Base-by-base conservation (phyloP, 768 basidiomycete species). In the Lepiota subincarnata region DNA sequence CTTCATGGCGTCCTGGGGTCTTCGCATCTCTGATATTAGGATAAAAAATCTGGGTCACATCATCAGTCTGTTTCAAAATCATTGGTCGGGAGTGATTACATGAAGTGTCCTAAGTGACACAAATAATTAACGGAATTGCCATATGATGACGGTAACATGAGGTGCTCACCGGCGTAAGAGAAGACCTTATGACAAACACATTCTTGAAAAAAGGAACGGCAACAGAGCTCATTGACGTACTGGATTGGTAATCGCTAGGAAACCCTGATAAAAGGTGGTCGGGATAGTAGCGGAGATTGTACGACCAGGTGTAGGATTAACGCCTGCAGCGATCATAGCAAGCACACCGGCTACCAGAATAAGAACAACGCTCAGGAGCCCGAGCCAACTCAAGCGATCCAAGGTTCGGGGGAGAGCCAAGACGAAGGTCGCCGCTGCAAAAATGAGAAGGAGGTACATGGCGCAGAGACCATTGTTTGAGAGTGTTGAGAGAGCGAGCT, bases 1-100 rank as follows among this genome's bases (percentile, higher is more conserved):
- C 71, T 81, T 81, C 76, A 81, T 81, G 5, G 79, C 78, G 57
- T 81, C 79, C 56, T 73, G 61, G 1, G 81, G 79, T 22, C 58
- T 61, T 18, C 64, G 65, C 81, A 81, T 81, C 59, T 82, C 80
- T 12, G 80, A 81, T 26, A 80, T 79, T n/a, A 81, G 61, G 37
- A 81, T 74, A 57, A 81, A 81, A 60, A 81, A 81, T 75, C 78
- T 79, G 31, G 1, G 4, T 1, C 31, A 8, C 10, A 7, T 8
- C 10, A 8, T 31, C 10, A 31, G 31, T 31, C 31, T 11, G 31
- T 31, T 31, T 31, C 31, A 31, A 31, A 11, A 4, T 8, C 24
- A 11, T 31, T 11, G 10, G 31, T 31, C 31, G 2, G 7, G 31
- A 31, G 8, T 8, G 1, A 8, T 52, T 42, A 52, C 50, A 52